A percentile compares a stretch with the other conserved stretches of the same genome.
phyloP scores from a whole-genome alignment of 169 alveolate species.

The Plasmodium coatneyi region DNA sequence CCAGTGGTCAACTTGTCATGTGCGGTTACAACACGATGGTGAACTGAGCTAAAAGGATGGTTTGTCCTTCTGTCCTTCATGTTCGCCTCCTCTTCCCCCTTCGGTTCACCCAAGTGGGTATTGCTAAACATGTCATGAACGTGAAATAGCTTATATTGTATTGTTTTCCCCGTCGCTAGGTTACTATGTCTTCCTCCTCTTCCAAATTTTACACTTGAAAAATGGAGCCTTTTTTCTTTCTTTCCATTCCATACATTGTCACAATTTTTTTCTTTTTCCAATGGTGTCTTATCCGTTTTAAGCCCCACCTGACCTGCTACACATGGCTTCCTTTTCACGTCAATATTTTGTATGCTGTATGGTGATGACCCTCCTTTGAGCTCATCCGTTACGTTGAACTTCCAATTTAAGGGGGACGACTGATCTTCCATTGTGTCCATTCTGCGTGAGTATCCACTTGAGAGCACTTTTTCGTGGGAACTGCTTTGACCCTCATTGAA shows the following conservation, averaged over 20 bases:
- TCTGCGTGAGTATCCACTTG: background rate
- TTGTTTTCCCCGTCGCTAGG: background rate
- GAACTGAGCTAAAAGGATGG: background rate
- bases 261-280: background rate
- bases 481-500: background rate
- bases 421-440: background rate
- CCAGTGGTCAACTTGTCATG: background rate
- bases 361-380: background rate
- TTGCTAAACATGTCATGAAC: background rate
- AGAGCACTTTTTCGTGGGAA: background rate
- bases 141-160: background rate
- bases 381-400: background rate
- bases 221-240: background rate
- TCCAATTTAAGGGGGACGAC: background rate
- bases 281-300: background rate
- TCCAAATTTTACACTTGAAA: background rate
- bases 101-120: background rate
- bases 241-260: background rate
- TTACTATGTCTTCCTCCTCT: background rate
- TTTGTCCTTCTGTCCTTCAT: background rate
- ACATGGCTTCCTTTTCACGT: background rate
- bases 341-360: background rate
- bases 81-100: background rate
- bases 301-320: background rate
- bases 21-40: background rate